Conservation (phyloP, 1,139 yeast genomes). For the Hyphopichia burtonii region DNA sequence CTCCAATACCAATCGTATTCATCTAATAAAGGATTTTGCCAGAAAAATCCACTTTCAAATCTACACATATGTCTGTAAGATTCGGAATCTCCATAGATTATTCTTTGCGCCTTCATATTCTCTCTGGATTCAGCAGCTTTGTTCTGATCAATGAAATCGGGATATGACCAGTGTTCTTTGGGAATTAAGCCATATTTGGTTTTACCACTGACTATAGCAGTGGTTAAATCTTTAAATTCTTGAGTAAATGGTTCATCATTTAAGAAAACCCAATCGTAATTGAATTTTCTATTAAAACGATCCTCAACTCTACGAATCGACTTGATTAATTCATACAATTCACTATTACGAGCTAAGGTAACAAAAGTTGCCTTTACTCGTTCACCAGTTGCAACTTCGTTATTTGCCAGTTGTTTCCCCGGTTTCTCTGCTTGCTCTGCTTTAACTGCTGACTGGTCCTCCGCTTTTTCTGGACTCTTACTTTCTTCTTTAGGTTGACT, state of each 20-base stretch:
- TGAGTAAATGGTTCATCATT: conserved; percentile 62
- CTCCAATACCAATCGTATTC: conserved; percentile 71
- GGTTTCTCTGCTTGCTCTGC: too few relatives aligned
- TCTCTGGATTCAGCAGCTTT: conserved; percentile 51
- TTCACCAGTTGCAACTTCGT: too few relatives aligned
- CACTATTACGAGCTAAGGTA: conserved; percentile 60
- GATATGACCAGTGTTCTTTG: conserved; percentile 69
- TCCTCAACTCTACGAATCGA: conserved; percentile 72
- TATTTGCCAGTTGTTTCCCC: too few relatives aligned
- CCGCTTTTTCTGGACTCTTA: conserved; percentile 7
- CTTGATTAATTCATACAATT: conserved; percentile 58
- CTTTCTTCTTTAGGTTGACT: conserved; percentile 7
- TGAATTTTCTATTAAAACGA: conserved; percentile 62
- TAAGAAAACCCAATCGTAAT: conserved; percentile 81
- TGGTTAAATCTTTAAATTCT: conserved; percentile 52
- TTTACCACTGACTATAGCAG: conserved; percentile 55
- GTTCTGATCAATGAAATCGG: conserved; percentile 63
- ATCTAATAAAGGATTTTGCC: conserved; percentile 50
- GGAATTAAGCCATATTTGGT: conserved; percentile 63
- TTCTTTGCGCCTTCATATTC: conserved; percentile 46
- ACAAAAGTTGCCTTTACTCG: conserved; percentile 61
- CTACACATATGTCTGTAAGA: conserved; percentile 79
- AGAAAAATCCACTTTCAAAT: conserved; percentile 67
- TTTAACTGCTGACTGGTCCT: too few relatives aligned
- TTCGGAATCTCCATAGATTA: conserved; percentile 62